Conservation (phyloP, 78 protist species). For the Cavenderia fasciculata region DNA sequence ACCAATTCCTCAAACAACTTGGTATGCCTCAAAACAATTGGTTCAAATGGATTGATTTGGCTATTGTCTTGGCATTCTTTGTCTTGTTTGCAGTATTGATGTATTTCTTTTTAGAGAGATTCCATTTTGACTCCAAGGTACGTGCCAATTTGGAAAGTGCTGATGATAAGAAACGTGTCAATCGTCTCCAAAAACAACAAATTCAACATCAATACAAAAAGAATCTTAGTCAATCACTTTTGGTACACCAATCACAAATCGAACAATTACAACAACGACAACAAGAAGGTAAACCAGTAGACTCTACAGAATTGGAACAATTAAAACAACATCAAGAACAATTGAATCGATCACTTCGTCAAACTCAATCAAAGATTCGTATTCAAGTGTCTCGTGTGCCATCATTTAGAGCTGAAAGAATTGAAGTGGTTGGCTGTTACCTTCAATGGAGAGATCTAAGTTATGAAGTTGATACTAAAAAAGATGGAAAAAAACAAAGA, state of each 20-base stretch:
- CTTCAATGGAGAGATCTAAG: constrained; percentile 69
- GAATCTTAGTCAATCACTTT: too few species aligned
- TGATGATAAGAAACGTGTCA: too few species aligned
- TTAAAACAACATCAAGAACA: too few species aligned
- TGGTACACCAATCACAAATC: too few species aligned
- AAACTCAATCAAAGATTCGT: background rate
- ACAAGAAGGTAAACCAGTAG: too few species aligned
- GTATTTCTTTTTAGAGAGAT: background rate
- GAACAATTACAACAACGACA: too few species aligned
- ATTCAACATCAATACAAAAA: too few species aligned
- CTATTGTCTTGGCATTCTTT: constrained; percentile 20
- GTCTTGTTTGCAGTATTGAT: background rate
- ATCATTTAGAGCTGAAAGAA: too few species aligned
- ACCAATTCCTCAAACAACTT: constrained; percentile 14
- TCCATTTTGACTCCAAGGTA: constrained; percentile 41
- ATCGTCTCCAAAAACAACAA: too few species aligned
- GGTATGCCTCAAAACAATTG: constrained; percentile 69
- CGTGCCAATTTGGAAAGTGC: too few species aligned
- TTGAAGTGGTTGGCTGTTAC: constrained; percentile 74
- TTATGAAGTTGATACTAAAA: constrained; percentile 55
- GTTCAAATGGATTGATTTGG: constrained; percentile 76
- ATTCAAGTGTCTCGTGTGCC: too few species aligned
- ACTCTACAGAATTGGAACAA: too few species aligned
- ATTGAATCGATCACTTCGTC: background rate
- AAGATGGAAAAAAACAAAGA: constrained; percentile 45